Evolutionary conservation across 1,139 yeast species (phyloP).

Genomic region (Taphrina populina): DNA sequence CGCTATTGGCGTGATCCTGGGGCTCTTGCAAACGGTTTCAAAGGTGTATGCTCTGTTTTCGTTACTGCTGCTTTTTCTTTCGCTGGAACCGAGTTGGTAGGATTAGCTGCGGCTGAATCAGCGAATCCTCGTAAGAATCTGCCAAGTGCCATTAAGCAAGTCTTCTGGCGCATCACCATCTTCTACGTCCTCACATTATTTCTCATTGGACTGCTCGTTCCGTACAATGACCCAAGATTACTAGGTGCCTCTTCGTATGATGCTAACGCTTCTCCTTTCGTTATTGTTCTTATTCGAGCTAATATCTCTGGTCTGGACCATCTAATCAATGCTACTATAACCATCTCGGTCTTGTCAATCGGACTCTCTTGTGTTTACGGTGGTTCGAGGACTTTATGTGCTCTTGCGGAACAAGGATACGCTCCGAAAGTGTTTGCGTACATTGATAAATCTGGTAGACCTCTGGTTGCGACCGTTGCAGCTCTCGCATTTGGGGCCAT

Average conservation of each 20-base stretch:
- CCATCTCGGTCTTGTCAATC: slow-evolving; percentile 66
- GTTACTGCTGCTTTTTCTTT: slow-evolving; percentile 86
- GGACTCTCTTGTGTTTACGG: slow-evolving; percentile 78
- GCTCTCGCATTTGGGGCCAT: slow-evolving; percentile 64
- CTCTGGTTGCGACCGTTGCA: slow-evolving; percentile 61
- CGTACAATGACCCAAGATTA: slow-evolving; percentile 56
- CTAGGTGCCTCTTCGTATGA: slow-evolving; percentile 51
- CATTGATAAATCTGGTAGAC: slow-evolving; percentile 73
- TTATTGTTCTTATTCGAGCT: slow-evolving; percentile 60
- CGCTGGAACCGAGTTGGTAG: slow-evolving; percentile 79
- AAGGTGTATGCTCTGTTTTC: slow-evolving; percentile 80
- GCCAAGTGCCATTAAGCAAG: slow-evolving; percentile 70
- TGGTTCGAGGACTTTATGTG: slow-evolving; percentile 76
- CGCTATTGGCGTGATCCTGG: slow-evolving; percentile 59
- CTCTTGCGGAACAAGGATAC: slow-evolving; percentile 76
- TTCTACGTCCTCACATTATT: slow-evolving; percentile 63
- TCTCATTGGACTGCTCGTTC: slow-evolving; percentile 55
- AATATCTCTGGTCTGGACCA: slow-evolving; percentile 64
- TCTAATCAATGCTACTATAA: slow-evolving; percentile 68
- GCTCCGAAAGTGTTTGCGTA: slow-evolving; percentile 74
- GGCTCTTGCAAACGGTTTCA: slow-evolving; percentile 61
- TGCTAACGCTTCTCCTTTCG: slow-evolving; percentile 70
- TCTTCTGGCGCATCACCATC: slow-evolving; percentile 66
- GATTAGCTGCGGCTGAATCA: slow-evolving; percentile 83
- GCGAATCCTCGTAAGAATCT: slow-evolving; percentile 66